phyloP scores from a whole-genome alignment of 257 asterid genomes.

The Thymus quinquecostatus region DNA sequence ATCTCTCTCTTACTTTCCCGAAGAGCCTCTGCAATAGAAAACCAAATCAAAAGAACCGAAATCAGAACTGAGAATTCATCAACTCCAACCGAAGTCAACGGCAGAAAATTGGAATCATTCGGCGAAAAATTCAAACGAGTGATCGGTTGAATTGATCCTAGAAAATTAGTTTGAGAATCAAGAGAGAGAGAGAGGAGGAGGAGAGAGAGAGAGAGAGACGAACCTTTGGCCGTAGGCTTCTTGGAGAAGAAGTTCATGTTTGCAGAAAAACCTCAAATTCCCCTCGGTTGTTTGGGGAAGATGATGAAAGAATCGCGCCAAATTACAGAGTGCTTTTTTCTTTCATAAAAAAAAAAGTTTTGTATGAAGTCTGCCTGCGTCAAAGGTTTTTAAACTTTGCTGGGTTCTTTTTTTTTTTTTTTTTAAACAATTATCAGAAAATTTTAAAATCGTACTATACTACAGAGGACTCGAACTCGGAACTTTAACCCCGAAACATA shows the following conservation, averaged over 20 bases:
- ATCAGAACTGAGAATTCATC: not conserved
- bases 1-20: constrained; percentile 82
- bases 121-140: not conserved
- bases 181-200: not conserved
- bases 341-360: too few relatives aligned
- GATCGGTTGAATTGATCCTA: not conserved
- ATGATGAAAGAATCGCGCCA: too few relatives aligned
- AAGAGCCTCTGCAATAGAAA: constrained; percentile 65
- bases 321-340: too few relatives aligned
- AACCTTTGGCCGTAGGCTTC: constrained; percentile 91
- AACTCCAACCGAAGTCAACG: constrained; percentile 23
- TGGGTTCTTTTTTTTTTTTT: too few relatives aligned
- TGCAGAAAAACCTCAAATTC: not conserved
- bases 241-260: constrained; percentile 78
- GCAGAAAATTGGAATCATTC: not conserved
- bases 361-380: too few relatives aligned
- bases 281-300: too few relatives aligned
- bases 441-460: too few relatives aligned
- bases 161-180: not conserved
- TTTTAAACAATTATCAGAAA: too few relatives aligned
- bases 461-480: too few relatives aligned
- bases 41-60: not conserved
- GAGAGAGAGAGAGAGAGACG: not conserved
- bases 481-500: too few relatives aligned
- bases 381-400: too few relatives aligned